Conservation (phyloP, 208 protist genomes). For the Leishmania aethiopica region DNA sequence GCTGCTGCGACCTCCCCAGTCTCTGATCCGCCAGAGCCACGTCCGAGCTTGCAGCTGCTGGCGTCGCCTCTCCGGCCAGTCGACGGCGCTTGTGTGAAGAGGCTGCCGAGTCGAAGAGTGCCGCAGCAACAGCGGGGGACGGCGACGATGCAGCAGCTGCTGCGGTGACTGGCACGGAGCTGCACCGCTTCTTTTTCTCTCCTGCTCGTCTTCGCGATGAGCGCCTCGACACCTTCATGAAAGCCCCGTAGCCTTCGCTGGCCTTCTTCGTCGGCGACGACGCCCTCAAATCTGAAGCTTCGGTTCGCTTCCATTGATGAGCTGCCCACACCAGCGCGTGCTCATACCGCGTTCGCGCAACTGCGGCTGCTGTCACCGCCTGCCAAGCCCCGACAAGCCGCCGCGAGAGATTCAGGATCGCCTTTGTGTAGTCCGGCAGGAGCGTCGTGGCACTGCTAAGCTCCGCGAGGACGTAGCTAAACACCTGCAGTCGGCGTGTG, state of each 20-base stretch:
- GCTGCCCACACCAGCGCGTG: conserved; percentile 29
- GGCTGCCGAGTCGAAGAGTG: conserved; percentile 13
- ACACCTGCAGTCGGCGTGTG: conserved; percentile 54
- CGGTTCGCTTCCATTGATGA: neutral
- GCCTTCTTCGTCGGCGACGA: neutral
- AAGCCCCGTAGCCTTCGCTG: neutral
- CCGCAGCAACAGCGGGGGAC: conserved; percentile 5
- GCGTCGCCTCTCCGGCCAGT: neutral
- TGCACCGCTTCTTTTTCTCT: neutral
- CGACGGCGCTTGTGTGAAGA: conserved; percentile 22
- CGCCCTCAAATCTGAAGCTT: neutral
- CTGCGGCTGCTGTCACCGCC: conserved; percentile 54
- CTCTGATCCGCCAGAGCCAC: neutral
- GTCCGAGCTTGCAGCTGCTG: conserved; percentile 6
- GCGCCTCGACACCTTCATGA: neutral
- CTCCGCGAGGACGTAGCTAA: conserved; percentile 71
- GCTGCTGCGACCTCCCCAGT: neutral
- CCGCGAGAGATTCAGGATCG: conserved; percentile 50
- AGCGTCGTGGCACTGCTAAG: conserved; percentile 67
- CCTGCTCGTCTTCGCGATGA: neutral
- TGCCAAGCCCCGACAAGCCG: conserved; percentile 65
- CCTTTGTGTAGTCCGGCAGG: conserved; percentile 66
- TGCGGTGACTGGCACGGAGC: neutral
- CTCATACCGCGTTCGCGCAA: conserved; percentile 31
- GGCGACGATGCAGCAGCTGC: neutral